Base-by-base conservation (phyloP, 306 rosid genomes). In the Inga laurina region DNA sequence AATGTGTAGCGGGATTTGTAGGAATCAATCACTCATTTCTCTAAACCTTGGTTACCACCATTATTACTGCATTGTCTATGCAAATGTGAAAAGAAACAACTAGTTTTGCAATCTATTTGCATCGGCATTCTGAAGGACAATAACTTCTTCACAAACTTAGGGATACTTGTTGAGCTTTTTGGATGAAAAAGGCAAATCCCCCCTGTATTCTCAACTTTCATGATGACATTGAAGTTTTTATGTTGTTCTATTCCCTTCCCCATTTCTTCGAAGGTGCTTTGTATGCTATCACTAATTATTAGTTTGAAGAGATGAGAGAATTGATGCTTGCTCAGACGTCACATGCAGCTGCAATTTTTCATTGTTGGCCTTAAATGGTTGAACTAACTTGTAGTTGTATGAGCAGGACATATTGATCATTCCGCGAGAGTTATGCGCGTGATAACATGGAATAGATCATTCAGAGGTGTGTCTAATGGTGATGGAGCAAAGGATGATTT, bases 361-460 rank as follows among this genome's bases (percentile, higher is more conserved):
- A 21, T 57, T 80, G 41, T 61, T 24, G 19, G 65, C 24, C 18
- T 34, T 10, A 10, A 24, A 21, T 32, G 16, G 15, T 30, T 37
- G 64, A 51, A 2, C 21, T 77, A 70, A 77, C 34, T 43, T 77
- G 14, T 66, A n/a, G 6, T 77, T 45, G 74, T 8, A 65, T 68
- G 27, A 83, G 74, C 87, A 90, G 93, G 91, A 27, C 90, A 87
- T 39, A 90, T 90, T 76, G 91, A 90, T 86, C 93, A 90, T 81
- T 88, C 93, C 30, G 90, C 88, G 18, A 85, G 93, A 82, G 92
- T 90, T 7, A 88, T 90, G 93, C 91, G 90, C 9, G 93, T 90
- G 46, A 88, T 90, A 61, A 90, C 93, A 0, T 90, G 91, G 91
- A 72, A 90, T 75, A 81, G 86, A 46, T 90, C 93, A 18, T 88